Conservation (phyloP, 306 rosid species). For the Hippophae rhamnoides region DNA sequence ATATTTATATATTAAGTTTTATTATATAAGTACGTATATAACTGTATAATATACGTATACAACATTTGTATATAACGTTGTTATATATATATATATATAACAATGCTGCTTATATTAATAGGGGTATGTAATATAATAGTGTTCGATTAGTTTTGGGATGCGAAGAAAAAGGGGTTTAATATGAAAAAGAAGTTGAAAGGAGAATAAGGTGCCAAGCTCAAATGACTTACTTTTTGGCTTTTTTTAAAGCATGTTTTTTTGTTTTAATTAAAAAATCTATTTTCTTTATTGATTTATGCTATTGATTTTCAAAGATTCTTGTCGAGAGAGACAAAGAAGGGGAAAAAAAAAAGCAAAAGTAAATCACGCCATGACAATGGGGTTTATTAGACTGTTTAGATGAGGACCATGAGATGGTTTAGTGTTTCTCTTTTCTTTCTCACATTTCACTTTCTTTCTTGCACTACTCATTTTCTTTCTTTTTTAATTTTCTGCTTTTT, state of each 20-base stretch:
- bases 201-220: no score
- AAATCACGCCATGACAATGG: constrained; percentile 45
- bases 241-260: neutral
- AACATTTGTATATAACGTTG: no score
- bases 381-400: constrained; percentile 1
- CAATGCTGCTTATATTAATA: no score
- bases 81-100: no score
- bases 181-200: no score
- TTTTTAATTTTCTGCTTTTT: constrained; percentile 29
- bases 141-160: no score
- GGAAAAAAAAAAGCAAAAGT: constrained; percentile 42
- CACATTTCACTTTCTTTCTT: constrained; percentile 17
- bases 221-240: no score
- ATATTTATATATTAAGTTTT: no score
- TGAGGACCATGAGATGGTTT: neutral
- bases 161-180: no score
- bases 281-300: constrained; percentile 24
- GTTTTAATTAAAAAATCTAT: neutral
- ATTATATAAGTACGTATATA: no score
- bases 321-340: constrained; percentile 10
- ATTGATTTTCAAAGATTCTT: constrained; percentile 62
- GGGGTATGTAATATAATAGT: no score
- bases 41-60: no score
- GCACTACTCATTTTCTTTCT: neutral
- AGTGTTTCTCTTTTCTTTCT: constrained; percentile 5